Evolutionary conservation across 2,329 filamentous ascomycete species (phyloP).

Genomic region (Apiospora koreana): DNA sequence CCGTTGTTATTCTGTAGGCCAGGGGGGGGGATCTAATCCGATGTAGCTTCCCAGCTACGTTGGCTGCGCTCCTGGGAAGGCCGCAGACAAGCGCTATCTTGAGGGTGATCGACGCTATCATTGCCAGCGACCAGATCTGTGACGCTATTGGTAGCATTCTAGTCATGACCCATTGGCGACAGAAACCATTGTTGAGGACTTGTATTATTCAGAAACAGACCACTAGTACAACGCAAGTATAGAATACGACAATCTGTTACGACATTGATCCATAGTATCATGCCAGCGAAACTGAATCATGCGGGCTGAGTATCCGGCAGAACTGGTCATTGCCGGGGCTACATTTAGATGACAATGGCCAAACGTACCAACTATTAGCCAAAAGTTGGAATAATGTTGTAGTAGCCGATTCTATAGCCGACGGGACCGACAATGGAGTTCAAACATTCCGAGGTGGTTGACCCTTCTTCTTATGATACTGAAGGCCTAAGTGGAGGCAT

Average conservation of each 20-base stretch:
- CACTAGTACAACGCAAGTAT: background rate
- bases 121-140: no score
- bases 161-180: no score
- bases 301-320: background rate
- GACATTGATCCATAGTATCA: background rate
- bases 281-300: background rate
- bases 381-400: no score
- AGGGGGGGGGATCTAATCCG: no score
- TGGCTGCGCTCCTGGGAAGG: no score
- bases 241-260: background rate
- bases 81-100: no score
- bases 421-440: background rate
- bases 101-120: no score
- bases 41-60: no score
- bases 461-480: background rate
- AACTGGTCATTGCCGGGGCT: background rate
- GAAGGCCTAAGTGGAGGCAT: background rate
- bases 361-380: no score
- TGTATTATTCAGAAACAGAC: background rate
- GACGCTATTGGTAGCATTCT: no score
- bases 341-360: background rate
- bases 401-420: background rate
- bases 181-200: no score
- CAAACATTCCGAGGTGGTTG: background rate
- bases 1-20: no score